Percentiles rank a stretch among this genome's conserved stretches.
Evolutionary conservation across 805 yeast species (phyloP).

Genomic region (Nakazawaea pomicola): DNA sequence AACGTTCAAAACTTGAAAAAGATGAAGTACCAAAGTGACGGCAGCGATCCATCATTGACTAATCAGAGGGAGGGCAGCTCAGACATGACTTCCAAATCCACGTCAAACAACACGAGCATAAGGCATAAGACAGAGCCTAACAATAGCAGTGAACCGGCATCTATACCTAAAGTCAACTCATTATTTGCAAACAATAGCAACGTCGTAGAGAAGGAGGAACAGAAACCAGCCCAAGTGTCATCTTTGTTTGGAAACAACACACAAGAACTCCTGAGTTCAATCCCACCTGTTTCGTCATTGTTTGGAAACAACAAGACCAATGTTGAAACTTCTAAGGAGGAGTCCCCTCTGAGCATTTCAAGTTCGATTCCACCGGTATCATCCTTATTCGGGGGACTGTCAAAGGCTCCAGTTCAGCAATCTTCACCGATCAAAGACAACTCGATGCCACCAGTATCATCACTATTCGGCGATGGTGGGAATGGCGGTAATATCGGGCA

Average conservation of each 20-base stretch:
- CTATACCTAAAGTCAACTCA: background rate
- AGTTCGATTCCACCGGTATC: background rate
- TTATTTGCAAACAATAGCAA: background rate
- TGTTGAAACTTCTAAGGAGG: no score
- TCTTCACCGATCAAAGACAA: background rate
- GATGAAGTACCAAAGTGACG: background rate
- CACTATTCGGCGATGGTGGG: background rate
- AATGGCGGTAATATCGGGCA: no score
- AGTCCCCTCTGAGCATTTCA: no score
- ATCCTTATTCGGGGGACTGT: constrained; percentile 2
- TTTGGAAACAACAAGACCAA: background rate
- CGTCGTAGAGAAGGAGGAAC: background rate
- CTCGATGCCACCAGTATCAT: constrained; percentile 1
- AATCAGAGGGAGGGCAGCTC: no score
- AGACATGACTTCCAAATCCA: no score
- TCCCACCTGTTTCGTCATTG: constrained; percentile 1
- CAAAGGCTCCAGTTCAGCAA: no score
- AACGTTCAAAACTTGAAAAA: constrained; percentile 1
- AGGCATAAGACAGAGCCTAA: no score
- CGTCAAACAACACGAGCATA: no score
- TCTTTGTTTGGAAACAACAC: background rate
- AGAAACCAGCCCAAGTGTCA: background rate
- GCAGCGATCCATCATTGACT: background rate
- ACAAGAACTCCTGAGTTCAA: background rate
- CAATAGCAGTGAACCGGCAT: background rate